Evolutionary conservation across 2,329 filamentous ascomycete genomes (phyloP).

Genomic region (Penicillium griseofulvum): DNA sequence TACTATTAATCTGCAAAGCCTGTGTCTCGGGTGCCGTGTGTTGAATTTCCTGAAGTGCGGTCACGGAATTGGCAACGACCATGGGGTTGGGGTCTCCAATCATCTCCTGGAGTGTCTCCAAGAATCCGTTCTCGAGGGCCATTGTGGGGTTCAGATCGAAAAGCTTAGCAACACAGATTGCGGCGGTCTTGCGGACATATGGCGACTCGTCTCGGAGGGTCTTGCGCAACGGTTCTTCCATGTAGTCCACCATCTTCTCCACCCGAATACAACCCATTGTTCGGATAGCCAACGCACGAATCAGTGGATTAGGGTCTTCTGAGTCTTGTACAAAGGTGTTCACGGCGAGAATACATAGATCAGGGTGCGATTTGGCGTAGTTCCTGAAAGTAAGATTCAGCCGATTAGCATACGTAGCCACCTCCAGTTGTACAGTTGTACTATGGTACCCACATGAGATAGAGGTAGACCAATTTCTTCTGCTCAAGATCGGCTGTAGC

Average conservation of each 20-base stretch:
- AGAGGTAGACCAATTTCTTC: conserved; percentile 98
- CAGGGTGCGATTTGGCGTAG: conserved; percentile 97
- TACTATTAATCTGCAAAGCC: conserved; percentile 76
- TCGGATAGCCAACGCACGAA: conserved; percentile 89
- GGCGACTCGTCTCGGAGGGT: conserved; percentile 95
- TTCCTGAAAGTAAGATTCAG: conserved; percentile 62
- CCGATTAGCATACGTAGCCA: conserved; percentile 18
- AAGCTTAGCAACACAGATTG: conserved; percentile 95
- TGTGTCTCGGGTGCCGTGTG: conserved; percentile 88
- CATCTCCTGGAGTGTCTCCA: conserved; percentile 90
- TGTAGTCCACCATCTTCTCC: conserved; percentile 99
- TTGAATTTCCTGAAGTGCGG: conserved; percentile 84
- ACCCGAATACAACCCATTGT: conserved; percentile 99
- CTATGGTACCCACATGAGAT: conserved; percentile 71
- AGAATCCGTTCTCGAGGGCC: conserved; percentile 95
- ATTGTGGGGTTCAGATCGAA: conserved; percentile 90
- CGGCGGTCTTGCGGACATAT: conserved; percentile 96
- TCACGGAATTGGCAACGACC: conserved; percentile 97
- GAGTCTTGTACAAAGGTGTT: conserved; percentile 99
- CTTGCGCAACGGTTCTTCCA: conserved; percentile 96
- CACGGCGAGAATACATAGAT: conserved; percentile 96
- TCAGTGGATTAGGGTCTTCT: conserved; percentile 94
- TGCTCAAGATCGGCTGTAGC: conserved; percentile 92
- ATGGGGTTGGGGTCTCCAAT: conserved; percentile 98
- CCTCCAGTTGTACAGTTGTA: neutral